Evolutionary conservation across 202 grass and related monocot genomes (phyloP).

Genomic region (Panicum hallii): DNA sequence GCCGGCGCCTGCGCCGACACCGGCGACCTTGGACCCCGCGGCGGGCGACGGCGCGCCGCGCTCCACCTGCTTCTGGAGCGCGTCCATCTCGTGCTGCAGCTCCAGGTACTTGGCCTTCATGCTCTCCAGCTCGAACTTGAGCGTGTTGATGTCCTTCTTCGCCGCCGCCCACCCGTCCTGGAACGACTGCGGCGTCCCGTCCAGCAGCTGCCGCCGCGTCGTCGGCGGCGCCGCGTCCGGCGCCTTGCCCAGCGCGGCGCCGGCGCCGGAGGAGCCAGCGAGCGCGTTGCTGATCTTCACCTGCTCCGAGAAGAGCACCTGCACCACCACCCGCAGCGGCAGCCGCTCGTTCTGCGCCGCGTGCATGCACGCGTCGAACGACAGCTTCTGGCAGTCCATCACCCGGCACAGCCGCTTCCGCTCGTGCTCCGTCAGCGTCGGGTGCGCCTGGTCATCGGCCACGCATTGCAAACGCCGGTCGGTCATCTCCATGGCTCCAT

Average conservation of each 20-base stretch:
- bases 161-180: conserved; percentile 91
- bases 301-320: conserved; percentile 98
- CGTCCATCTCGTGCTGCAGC: conserved; percentile 95
- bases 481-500: background rate
- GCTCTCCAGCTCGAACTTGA: conserved; percentile 98
- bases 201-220: conserved; percentile 75
- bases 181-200: conserved; percentile 94
- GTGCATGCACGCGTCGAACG: conserved; percentile 96
- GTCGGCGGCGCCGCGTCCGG: conserved; percentile 5
- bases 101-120: conserved; percentile 97
- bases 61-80: conserved; percentile 76
- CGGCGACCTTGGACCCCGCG: background rate
- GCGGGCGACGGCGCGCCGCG: conserved; percentile 47
- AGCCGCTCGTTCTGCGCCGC: conserved; percentile 96
- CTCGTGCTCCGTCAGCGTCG: conserved; percentile 79
- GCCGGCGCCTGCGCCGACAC: conserved; percentile 1
- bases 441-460: conserved; percentile 63
- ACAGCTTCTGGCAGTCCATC: conserved; percentile 99
- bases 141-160: conserved; percentile 99
- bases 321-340: conserved; percentile 90
- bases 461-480: background rate
- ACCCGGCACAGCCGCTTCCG: conserved; percentile 82
- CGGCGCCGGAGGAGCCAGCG: conserved; percentile 48
- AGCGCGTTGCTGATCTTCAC: conserved; percentile 96
- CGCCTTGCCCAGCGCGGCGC: background rate